A percentile compares a stretch with the other conserved stretches of the same genome.
Evolutionary conservation across 2,329 filamentous ascomycete species (phyloP).

Genomic region (Penicillium sp.): DNA sequence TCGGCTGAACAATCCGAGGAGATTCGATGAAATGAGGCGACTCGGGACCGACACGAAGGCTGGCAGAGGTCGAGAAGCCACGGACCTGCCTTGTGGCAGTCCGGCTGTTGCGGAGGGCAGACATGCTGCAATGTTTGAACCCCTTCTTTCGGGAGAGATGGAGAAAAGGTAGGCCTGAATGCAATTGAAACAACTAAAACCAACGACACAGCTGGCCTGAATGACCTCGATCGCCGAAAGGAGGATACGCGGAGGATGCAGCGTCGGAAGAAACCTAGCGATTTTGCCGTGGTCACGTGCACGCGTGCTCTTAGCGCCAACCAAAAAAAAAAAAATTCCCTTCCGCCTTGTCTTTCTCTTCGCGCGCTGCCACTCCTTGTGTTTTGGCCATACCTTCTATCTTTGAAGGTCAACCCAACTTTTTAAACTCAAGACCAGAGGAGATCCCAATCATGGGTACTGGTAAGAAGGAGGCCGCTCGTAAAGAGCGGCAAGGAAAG

Average conservation of each 20-base stretch:
- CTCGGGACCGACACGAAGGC: conserved; percentile 59
- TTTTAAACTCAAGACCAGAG: conserved; percentile 18
- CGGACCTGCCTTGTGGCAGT: conserved; percentile 40
- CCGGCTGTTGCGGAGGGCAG: conserved; percentile 37
- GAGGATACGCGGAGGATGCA: conserved; percentile 22
- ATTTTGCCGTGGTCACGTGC: conserved; percentile 43
- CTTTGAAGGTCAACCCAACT: conserved; percentile 25
- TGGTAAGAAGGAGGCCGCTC: conserved; percentile 84
- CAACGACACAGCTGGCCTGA: conserved; percentile 3
- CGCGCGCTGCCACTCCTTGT: conserved; percentile 33
- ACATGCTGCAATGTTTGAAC: conserved; percentile 28
- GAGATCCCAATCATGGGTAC: conserved; percentile 66
- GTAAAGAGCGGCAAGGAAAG: conserved; percentile 83
- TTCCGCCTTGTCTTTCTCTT: conserved; percentile 28
- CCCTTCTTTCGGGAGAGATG: background rate
- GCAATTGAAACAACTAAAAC: background rate
- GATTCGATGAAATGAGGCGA: conserved; percentile 85
- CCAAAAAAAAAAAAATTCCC: conserved; percentile 34
- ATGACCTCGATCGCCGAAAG: conserved; percentile 5
- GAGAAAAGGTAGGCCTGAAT: background rate
- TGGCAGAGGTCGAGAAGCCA: conserved; percentile 39
- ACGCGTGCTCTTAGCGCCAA: conserved; percentile 34
- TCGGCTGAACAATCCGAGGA: conserved; percentile 71
- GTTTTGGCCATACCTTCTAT: conserved; percentile 27
- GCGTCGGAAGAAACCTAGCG: conserved; percentile 34